phyloP scores from a whole-genome alignment of 345 rosid genomes.

The Sonneratia alba region DNA sequence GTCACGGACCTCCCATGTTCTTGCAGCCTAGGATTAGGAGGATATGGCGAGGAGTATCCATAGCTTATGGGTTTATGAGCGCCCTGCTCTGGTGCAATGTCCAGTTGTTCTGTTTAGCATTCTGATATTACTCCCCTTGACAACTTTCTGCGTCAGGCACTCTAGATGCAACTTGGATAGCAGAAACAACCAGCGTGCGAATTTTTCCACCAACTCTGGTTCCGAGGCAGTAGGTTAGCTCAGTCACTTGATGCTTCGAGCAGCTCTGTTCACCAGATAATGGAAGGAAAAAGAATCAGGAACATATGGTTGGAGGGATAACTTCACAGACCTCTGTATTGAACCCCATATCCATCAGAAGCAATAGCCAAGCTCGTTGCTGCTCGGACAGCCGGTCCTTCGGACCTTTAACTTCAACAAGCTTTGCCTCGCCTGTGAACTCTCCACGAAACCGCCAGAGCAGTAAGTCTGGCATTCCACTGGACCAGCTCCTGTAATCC shows the following conservation, averaged over 20 bases:
- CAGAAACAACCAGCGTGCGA: too few species aligned
- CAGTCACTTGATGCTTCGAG: background rate
- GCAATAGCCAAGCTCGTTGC: constrained; percentile 79
- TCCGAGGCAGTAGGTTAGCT: too few species aligned
- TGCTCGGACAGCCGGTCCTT: constrained; percentile 81
- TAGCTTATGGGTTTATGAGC: too few species aligned
- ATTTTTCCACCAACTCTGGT: too few species aligned
- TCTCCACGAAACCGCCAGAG: constrained; percentile 77
- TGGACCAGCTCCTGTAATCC: constrained; percentile 86
- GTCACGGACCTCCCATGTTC: too few species aligned
- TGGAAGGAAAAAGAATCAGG: background rate
- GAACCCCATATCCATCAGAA: constrained; percentile 80
- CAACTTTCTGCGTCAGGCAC: too few species aligned
- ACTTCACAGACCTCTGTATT: constrained; percentile 75
- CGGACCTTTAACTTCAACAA: constrained; percentile 89
- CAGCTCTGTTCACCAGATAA: background rate
- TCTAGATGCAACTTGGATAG: too few species aligned
- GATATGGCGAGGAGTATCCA: too few species aligned
- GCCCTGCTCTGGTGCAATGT: too few species aligned
- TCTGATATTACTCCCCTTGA: too few species aligned
- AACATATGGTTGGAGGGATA: constrained; percentile 15
- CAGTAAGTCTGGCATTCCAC: constrained; percentile 93
- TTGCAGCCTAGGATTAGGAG: too few species aligned
- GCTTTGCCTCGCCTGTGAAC: constrained; percentile 86
- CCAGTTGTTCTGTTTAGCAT: too few species aligned